Percentiles rank a stretch among this genome's conserved stretches.
phyloP scores from a whole-genome alignment of 805 yeast species.

The Wickerhamiella shivajii region DNA sequence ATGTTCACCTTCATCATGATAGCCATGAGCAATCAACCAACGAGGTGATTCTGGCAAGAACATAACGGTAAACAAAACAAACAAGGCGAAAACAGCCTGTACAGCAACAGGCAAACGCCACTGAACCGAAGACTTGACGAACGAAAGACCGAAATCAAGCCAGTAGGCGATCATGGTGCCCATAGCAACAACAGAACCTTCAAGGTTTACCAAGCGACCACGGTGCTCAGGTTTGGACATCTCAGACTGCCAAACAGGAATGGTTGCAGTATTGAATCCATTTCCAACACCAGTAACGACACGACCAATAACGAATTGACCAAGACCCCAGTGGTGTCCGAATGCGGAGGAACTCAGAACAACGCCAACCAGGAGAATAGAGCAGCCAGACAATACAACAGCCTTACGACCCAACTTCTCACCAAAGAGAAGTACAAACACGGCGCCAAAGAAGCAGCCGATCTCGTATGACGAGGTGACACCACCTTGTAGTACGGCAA shows the following conservation, averaged over 20 bases:
- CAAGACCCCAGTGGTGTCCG: conserved; percentile 32
- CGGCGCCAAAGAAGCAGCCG: conserved; percentile 65
- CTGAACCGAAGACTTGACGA: conserved; percentile 30
- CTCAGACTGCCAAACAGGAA: conserved; percentile 74
- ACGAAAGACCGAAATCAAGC: conserved; percentile 60
- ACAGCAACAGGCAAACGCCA: conserved; percentile 75
- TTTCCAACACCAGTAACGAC: conserved; percentile 61
- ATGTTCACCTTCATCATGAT: conserved; percentile 31
- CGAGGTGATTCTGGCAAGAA: conserved; percentile 82
- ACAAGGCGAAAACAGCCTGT: conserved; percentile 47
- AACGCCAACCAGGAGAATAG: conserved; percentile 46
- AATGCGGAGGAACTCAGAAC: conserved; percentile 40
- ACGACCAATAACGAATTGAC: conserved; percentile 64
- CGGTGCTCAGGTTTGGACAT: conserved; percentile 50
- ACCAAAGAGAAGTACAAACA: conserved; percentile 46
- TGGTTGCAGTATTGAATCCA: conserved; percentile 64
- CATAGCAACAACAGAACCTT: conserved; percentile 56
- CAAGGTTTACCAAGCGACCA: conserved; percentile 53
- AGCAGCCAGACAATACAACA: conserved; percentile 40
- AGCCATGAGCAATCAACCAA: conserved; percentile 56
- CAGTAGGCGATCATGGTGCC: conserved; percentile 68
- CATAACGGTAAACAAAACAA: conserved; percentile 35
- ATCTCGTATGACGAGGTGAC: conserved; percentile 40
- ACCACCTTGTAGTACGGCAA: conserved; percentile 55
- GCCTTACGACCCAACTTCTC: conserved; percentile 54